Base-by-base conservation (phyloP, 768 basidiomycete genomes). In the Lactarius sp. region DNA sequence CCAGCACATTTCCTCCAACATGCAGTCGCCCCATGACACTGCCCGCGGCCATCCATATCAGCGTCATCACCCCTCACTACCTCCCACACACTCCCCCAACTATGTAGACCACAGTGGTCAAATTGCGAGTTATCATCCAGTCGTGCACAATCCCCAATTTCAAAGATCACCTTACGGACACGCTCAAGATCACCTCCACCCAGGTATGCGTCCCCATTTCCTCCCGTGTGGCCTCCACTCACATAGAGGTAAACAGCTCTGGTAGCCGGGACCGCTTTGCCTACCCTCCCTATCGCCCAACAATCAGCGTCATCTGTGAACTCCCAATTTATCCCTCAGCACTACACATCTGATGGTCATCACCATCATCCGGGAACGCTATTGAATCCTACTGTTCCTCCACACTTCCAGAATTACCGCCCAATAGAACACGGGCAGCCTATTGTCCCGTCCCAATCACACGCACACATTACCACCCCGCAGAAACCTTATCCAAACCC, bases 331-430 rank as follows among this genome's bases (percentile, higher is more conserved):
- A 8, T 55, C 49, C 36, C 58, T 18, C 64, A 65, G 49, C 64
- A 65, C 12, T 65, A 60, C n/a, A 9, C 59, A 18, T 10, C 53
- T 27, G 64, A 60, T 14, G n/a, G 41, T 2, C 59, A 60, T 20
- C 64, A 60, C 13, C 59, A 60, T 20, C 64, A 60, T 1, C 3
- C 49, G 27, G 59, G 54, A n/a, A 51, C 52, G 14, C 14, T 64
- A 51, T 52, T 68, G 39, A 66, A 61, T 31, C 64, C 67, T 27
- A 53, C 52, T 27, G 67, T 66, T 14, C 67, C 65, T 55, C 2
- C 61, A 7, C 67, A 66, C 52, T 67, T 46, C 44, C 56, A 60
- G 62, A 56, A 67, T 46, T 68, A 66, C 27, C 67, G 59, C 16
- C 61, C 59, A 4, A 62, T 64, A 54, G 58, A 67, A 18, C 59